phyloP scores from a whole-genome alignment of 2,329 filamentous ascomycete species.

The Colletotrichum orchidophilum region DNA sequence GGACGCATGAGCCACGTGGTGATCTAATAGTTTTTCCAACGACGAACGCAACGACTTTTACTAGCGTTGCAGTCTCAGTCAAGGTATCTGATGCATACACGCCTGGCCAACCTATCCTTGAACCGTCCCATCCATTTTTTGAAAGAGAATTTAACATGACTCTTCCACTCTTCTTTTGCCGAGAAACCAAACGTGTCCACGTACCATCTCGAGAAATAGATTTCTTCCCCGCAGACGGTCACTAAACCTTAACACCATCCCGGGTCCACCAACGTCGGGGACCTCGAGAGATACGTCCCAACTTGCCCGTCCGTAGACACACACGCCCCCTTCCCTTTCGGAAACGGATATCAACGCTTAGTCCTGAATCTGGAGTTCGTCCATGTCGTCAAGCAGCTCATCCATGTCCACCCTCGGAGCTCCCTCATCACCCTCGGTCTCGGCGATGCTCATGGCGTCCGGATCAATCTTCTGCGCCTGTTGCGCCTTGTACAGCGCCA shows the following conservation, averaged over 20 bases:
- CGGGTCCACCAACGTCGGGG: conserved; percentile 4
- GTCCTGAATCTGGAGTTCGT: conserved; percentile 81
- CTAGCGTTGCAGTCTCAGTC: conserved; percentile 3
- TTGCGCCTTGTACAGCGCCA: conserved; percentile 85
- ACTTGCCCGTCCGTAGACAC: not conserved
- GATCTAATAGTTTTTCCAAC: not conserved
- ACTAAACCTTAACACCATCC: conserved; percentile 15
- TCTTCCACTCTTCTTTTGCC: conserved; percentile 1
- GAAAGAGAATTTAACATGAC: conserved; percentile 7
- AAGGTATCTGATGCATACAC: conserved; percentile 34
- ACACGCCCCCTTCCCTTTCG: not conserved
- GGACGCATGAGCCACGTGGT: conserved; percentile 14
- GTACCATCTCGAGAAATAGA: not conserved
- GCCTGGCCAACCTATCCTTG: conserved; percentile 27
- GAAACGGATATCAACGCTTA: not conserved
- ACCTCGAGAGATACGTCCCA: not conserved
- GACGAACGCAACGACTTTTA: conserved; percentile 7
- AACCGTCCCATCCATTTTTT: conserved; percentile 22
- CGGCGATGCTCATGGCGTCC: conserved; percentile 75
- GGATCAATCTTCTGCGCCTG: conserved; percentile 60
- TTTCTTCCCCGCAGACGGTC: conserved; percentile 21
- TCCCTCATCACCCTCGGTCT: conserved; percentile 70
- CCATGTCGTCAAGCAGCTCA: conserved; percentile 90
- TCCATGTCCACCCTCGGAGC: conserved; percentile 79
- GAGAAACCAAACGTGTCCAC: conserved; percentile 2